Evolutionary conservation across 1,139 yeast genomes (phyloP), one percentile per base, ranked within the genome.

Genomic region (Pichia terricola): DNA sequence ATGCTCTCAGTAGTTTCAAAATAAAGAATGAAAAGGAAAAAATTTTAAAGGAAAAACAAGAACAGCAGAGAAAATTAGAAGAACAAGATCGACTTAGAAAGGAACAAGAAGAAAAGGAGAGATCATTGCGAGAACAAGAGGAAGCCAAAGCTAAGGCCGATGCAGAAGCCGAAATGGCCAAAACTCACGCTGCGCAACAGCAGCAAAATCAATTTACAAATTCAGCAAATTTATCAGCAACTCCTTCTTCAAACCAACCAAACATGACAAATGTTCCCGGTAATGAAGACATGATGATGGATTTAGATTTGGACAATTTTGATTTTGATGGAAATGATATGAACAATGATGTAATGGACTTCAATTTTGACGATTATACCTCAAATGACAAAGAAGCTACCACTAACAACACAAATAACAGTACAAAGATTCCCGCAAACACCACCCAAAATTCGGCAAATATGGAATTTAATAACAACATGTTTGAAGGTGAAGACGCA

Each of bases 1-100:
- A 53, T 41, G 62, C 63, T 37, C 54, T 67, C 26, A 58, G 59
- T 22, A 55, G 61, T 39, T 41, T 66, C 42, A 53, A 58, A 50
- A 53, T 57, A 40, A 53, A 54, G 47, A 39, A 55, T 35, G 46
- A 51, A 42, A 55, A 62, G 48, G 59, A 61, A 47, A 56, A 50
- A 49, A 53, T 58, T 40, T 37, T 47, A 35, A 46, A 51, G 35
- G 53, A 47, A 3, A 48, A 49, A 27, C 50, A 46, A 35, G 49
- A 53, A 37, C 50, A 50, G 44, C 45, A 48, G 11, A 35, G 41
- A 5, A 16, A 40, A 26, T 38, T 41, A 25, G 43, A 40, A 22
- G 43, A 38, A 31, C 37, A 30, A 10, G 38, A 40, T 38, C 46
- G 44, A 30, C 31, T 44, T 16, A 2, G 47, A 47, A 40, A 50